phyloP scores from a whole-genome alignment of 2,329 filamentous ascomycete genomes.

The Colletotrichum noveboracense region DNA sequence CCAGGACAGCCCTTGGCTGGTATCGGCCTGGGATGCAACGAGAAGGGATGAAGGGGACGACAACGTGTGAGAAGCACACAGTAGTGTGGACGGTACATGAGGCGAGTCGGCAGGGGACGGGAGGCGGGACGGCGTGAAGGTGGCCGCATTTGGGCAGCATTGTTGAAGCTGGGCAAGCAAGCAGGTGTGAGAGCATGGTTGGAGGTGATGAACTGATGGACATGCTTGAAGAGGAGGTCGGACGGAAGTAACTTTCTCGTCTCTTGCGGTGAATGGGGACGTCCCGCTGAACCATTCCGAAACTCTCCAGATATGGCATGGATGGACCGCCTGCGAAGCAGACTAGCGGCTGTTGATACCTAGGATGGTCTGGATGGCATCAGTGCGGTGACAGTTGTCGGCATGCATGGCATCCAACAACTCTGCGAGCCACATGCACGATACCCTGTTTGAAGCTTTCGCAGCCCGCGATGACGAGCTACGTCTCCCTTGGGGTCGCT shows the following conservation, averaged over 20 bases:
- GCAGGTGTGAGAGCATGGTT: not conserved
- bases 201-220: not conserved
- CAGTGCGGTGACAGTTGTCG: slow-evolving; percentile 11
- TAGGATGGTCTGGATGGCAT: slow-evolving; percentile 10
- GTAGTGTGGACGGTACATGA: not conserved
- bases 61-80: not conserved
- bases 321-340: not conserved
- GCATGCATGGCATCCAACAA: slow-evolving; percentile 10
- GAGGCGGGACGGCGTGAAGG: not conserved
- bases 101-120: not conserved
- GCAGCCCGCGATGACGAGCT: slow-evolving; percentile 3
- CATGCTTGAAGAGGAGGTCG: not conserved
- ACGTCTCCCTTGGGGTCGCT: not conserved
- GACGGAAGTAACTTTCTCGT: slow-evolving; percentile 9
- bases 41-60: not conserved
- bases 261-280: slow-evolving; percentile 10
- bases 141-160: slow-evolving; percentile 17
- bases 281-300: slow-evolving; percentile 6
- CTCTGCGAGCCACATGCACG: not conserved
- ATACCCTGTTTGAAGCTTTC: not conserved
- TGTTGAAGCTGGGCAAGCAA: not conserved
- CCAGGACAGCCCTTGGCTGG: slow-evolving; percentile 28
- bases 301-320: slow-evolving; percentile 4
- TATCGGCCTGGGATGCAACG: not conserved
- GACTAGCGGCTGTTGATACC: slow-evolving; percentile 11